Evolutionary conservation across 257 asterid genomes (phyloP).

Genomic region (Plantago ovata): DNA sequence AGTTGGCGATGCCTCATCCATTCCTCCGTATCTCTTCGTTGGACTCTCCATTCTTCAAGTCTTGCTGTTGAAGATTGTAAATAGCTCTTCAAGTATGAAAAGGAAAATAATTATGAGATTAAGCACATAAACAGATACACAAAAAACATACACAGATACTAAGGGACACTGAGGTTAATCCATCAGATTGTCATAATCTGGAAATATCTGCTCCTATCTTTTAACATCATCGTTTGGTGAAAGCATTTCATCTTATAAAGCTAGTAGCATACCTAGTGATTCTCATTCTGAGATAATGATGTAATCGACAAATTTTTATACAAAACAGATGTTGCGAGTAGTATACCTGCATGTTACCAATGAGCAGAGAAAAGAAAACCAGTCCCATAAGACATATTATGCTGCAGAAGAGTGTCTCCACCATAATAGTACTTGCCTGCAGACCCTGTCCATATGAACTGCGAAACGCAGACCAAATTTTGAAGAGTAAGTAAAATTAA

Average conservation of each 20-base stretch:
- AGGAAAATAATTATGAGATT: neutral
- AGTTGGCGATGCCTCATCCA: conserved; percentile 95
- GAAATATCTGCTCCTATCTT: too few relatives aligned
- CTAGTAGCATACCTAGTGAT: too few relatives aligned
- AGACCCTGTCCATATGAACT: conserved; percentile 83
- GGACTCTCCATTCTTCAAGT: conserved; percentile 89
- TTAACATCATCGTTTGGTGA: too few relatives aligned
- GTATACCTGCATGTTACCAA: conserved; percentile 86
- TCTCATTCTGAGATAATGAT: neutral
- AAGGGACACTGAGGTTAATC: too few relatives aligned
- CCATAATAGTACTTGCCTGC: conserved; percentile 44
- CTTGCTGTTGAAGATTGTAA: conserved; percentile 82
- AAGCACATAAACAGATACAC: neutral
- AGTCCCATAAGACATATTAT: conserved; percentile 75
- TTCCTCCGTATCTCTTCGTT: conserved; percentile 82
- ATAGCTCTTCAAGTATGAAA: conserved; percentile 47
- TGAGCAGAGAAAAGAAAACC: conserved; percentile 74
- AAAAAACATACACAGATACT: too few relatives aligned
- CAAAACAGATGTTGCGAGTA: neutral
- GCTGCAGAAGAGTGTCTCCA: conserved; percentile 56
- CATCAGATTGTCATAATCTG: too few relatives aligned
- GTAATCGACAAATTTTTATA: neutral
- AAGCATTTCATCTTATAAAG: too few relatives aligned
- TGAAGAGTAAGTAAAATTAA: neutral
- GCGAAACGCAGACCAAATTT: conserved; percentile 18